Conservation (phyloP, 1,139 yeast species). For the Pneumocystis jirovecii region DNA sequence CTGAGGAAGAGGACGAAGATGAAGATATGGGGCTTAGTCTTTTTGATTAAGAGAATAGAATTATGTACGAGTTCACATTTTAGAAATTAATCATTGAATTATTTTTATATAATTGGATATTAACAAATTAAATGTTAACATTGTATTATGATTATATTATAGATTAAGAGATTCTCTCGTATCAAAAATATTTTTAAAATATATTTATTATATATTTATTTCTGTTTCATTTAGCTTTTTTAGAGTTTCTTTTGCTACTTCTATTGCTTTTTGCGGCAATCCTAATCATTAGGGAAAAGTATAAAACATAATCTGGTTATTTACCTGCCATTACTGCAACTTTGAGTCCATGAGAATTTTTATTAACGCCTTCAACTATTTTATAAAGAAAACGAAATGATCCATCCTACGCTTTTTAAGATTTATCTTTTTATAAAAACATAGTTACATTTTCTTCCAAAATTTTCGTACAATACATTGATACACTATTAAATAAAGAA, state of each 20-base stretch:
- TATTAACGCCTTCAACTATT: constrained; percentile 56
- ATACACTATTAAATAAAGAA: constrained; percentile 23
- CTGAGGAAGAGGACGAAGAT: constrained; percentile 51
- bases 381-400: constrained; percentile 41
- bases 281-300: neutral
- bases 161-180: neutral
- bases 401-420: neutral
- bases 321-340: constrained; percentile 69
- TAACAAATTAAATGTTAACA: neutral
- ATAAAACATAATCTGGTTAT: neutral
- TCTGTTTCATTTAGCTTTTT: neutral
- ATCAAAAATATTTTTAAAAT: neutral
- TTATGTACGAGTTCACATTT: neutral
- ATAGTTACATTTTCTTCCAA: constrained; percentile 19
- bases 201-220: neutral
- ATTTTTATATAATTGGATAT: neutral
- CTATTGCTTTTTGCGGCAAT: neutral
- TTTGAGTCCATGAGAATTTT: constrained; percentile 66
- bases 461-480: constrained; percentile 41
- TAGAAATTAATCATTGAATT: neutral
- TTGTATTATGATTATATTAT: neutral
- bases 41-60: constrained; percentile 62
- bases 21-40: constrained; percentile 97
- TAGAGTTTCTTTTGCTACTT: neutral
- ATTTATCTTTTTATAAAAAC: constrained; percentile 20